phyloP scores from a whole-genome alignment of 2,329 filamentous ascomycete species.

The Cercospora citrullina region DNA sequence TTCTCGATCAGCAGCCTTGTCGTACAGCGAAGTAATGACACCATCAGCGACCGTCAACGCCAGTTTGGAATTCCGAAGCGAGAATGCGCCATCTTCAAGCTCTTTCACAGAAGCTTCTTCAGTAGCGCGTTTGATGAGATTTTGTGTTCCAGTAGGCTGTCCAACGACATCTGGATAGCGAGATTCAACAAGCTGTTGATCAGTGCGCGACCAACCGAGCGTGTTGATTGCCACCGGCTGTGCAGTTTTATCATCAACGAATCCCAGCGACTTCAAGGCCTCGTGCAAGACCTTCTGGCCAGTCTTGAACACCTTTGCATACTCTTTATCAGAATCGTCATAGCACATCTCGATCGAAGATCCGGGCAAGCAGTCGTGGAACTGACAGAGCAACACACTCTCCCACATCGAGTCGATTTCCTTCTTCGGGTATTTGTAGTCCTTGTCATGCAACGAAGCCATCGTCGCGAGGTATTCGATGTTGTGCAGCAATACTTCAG shows the following conservation, averaged over 20 bases:
- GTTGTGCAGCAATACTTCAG: conserved; percentile 82
- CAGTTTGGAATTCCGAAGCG: conserved; percentile 76
- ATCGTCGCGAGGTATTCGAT: conserved; percentile 85
- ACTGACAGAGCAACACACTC: conserved; percentile 84
- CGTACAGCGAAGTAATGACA: conserved; percentile 79
- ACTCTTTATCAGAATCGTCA: conserved; percentile 88
- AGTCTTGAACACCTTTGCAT: conserved; percentile 76
- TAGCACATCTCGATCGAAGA: conserved; percentile 98
- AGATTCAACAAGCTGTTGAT: neutral
- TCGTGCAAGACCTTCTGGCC: conserved; percentile 71
- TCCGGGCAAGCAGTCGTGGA: conserved; percentile 94
- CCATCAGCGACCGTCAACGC: conserved; percentile 72
- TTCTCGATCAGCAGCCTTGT: conserved; percentile 71
- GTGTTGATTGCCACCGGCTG: conserved; percentile 74
- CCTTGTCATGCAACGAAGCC: conserved; percentile 67
- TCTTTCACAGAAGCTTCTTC: conserved; percentile 17
- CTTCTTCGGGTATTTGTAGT: conserved; percentile 87
- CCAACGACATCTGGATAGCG: conserved; percentile 19
- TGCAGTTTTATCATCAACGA: conserved; percentile 51
- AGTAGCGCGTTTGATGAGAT: neutral
- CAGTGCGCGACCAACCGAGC: conserved; percentile 72
- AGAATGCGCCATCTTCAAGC: conserved; percentile 56
- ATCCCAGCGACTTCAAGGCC: conserved; percentile 66
- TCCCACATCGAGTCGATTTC: conserved; percentile 98
- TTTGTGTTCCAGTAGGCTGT: conserved; percentile 13